phyloP scores from a whole-genome alignment of 164 flowering plant species.

The Hamamelis virginiana region DNA sequence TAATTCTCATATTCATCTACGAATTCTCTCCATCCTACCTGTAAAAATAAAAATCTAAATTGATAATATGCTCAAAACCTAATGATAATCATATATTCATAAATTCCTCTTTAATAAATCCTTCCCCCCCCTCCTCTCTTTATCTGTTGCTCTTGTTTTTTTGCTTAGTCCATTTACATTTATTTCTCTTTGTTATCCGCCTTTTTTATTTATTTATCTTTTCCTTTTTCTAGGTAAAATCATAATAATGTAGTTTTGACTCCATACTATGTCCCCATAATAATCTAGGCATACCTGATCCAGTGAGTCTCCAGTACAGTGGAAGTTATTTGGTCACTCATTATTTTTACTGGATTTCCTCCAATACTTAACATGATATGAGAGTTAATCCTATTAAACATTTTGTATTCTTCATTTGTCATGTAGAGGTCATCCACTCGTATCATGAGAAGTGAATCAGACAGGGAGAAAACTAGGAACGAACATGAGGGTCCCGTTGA shows the following conservation, averaged over 20 bases:
- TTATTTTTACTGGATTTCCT: not conserved
- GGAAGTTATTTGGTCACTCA: not conserved
- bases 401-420: not conserved
- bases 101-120: too few relatives aligned
- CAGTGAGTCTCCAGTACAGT: not conserved
- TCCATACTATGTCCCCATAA: not conserved
- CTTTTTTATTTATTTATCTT: not conserved
- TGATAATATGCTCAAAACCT: too few relatives aligned
- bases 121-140: too few relatives aligned
- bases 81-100: too few relatives aligned
- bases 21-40: too few relatives aligned
- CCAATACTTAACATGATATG: too few relatives aligned
- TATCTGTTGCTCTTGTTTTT: too few relatives aligned
- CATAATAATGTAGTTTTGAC: not conserved
- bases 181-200: too few relatives aligned
- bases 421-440: conserved; percentile 38
- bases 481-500: conserved; percentile 14
- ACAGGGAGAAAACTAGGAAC: conserved; percentile 16
- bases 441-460: conserved; percentile 19
- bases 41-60: too few relatives aligned
- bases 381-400: not conserved
- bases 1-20: too few relatives aligned
- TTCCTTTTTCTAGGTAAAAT: not conserved
- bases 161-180: too few relatives aligned
- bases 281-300: not conserved